phyloP scores from a whole-genome alignment of 352 stramenopile species.

The Pythium myriotylum region DNA sequence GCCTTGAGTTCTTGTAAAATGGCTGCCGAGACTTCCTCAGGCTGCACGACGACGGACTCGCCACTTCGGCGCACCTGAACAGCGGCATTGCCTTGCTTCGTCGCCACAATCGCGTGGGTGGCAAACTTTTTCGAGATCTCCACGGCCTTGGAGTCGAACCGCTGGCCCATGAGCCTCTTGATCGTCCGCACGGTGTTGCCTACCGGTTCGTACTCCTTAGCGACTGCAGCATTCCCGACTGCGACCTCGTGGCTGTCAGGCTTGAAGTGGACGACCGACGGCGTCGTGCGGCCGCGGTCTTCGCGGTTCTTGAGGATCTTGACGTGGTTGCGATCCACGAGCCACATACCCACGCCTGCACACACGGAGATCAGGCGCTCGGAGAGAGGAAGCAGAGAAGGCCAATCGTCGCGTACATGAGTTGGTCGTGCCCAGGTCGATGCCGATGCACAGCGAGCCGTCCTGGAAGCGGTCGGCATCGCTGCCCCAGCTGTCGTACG shows the following conservation, averaged over 20 bases:
- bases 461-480: constrained; percentile 68
- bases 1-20: constrained; percentile 73
- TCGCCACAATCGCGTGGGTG: constrained; percentile 51
- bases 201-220: constrained; percentile 51
- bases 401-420: constrained; percentile 79
- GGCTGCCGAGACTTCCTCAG: constrained; percentile 69
- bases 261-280: constrained; percentile 78
- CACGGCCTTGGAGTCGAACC: constrained; percentile 53
- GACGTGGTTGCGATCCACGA: constrained; percentile 76
- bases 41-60: constrained; percentile 37
- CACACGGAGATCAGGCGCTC: not conserved
- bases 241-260: constrained; percentile 44
- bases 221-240: constrained; percentile 61
- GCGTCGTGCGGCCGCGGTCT: constrained; percentile 70
- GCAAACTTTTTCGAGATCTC: constrained; percentile 61
- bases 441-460: constrained; percentile 93
- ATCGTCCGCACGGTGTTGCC: constrained; percentile 77
- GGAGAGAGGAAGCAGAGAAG: not conserved
- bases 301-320: constrained; percentile 83
- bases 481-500: constrained; percentile 83
- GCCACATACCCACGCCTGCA: constrained; percentile 78
- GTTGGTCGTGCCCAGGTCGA: constrained; percentile 99
- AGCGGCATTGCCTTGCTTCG: constrained; percentile 57
- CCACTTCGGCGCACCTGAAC: constrained; percentile 45
- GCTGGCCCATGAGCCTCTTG: constrained; percentile 85